Base-by-base conservation (phyloP, 805 yeast species). In the Wickerhamomyces queroliae region DNA sequence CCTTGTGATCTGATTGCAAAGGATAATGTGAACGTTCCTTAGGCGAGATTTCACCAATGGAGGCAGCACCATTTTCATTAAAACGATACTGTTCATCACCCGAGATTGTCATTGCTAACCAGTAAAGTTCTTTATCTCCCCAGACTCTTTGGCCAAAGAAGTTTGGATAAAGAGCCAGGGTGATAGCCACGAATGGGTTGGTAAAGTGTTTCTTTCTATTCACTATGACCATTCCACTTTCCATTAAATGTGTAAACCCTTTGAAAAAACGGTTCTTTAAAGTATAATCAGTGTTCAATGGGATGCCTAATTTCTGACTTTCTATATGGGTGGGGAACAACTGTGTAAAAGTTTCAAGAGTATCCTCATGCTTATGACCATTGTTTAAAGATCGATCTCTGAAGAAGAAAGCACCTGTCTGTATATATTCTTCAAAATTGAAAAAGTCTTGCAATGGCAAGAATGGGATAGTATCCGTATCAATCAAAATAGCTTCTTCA, bases 91-190 rank as follows among this genome's bases (percentile, higher is more conserved):
- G 52, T 4, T 46, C 52, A 36, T 53, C 43, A 39, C 47, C 40
- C 5, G 44, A 31, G 0, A 47, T 18, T 9, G 35, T 40, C 27
- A 47, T 61, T 54, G 61, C 85, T 24, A 84, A 53, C 91, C 91
- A 83, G 50, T 81, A 78, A 46, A 83, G 63, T 53, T 84, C 93
- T 49, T 84, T 84, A 46, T 84, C 95, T 27, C 95, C 95, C 70
- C 84, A 83, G 8, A 82, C 63, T 13, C 77, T 68, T 2, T 72
- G 64, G 11, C 59, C 47, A 21, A 70, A 62, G 13, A 67, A 2
- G 40, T 40, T 50, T 30, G 56, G 52, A 56, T 66, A 66, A 34
- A 67, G 53, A 42, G 66, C 67, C 43, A 69, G 39, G 19, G 47
- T 41, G 3, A 47, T 21, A 7, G 60, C 39, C n/a, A 46, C 44